Conservation (phyloP, 2,329 filamentous ascomycete genomes). For the Fusarium sarcochroum region DNA sequence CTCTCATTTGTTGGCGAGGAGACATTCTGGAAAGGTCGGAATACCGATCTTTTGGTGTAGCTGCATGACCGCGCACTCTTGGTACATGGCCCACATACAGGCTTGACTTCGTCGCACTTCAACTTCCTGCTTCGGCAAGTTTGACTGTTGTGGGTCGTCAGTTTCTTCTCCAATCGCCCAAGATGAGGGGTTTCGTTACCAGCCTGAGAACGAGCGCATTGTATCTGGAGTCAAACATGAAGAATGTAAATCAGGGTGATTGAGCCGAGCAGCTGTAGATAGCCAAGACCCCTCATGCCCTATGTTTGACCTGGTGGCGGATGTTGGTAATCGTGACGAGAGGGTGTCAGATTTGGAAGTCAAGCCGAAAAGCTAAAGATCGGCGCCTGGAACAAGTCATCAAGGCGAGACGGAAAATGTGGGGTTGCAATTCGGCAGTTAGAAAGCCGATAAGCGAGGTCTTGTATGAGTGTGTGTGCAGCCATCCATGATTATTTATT, state of each 20-base stretch:
- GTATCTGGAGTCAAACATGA: background rate
- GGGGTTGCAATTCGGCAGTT: conserved; percentile 13
- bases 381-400: conserved; percentile 11
- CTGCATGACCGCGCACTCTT: conserved; percentile 35
- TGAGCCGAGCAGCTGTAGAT: conserved; percentile 4
- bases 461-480: background rate
- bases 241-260: background rate
- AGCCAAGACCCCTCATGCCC: background rate
- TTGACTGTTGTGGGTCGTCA: conserved; percentile 20
- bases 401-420: conserved; percentile 34
- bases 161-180: background rate
- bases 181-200: conserved; percentile 6
- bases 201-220: conserved; percentile 46
- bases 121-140: conserved; percentile 46
- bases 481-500: conserved; percentile 1
- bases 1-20: background rate
- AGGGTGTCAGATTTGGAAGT: background rate
- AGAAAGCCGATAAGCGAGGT: conserved; percentile 6
- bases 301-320: no score
- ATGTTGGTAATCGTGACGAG: background rate
- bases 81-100: conserved; percentile 38
- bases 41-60: conserved; percentile 36
- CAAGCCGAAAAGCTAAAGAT: background rate
- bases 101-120: conserved; percentile 47
- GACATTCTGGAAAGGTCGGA: conserved; percentile 30